These are phyloP conservation scores for Penicillium salamii DNA, from an alignment of 495 filamentous ascomycete species.

Conservation along the genomic window DNA sequence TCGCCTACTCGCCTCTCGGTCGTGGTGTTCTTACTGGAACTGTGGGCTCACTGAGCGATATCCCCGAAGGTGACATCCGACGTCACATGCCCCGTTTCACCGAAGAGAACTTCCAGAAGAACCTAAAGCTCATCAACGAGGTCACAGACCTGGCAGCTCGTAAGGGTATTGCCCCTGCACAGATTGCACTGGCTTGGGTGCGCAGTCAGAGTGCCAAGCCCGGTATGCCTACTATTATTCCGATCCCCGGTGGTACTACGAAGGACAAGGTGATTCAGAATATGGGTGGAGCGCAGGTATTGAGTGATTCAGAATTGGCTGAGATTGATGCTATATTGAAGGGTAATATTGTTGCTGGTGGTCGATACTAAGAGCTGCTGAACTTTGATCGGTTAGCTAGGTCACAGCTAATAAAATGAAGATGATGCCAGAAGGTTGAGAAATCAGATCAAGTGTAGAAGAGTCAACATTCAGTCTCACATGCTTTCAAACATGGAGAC, in stretches of 20 bases:
- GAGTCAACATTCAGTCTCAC: constrained; percentile 51
- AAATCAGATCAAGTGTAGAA: constrained; percentile 59
- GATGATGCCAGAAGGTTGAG: neutral
- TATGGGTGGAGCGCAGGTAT: constrained; percentile 28
- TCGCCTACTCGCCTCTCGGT: constrained; percentile 64
- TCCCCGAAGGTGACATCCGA: constrained; percentile 59
- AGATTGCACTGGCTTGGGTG: constrained; percentile 79
- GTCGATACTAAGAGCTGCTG: constrained; percentile 25
- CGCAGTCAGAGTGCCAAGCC: constrained; percentile 50
- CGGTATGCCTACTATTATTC: constrained; percentile 70
- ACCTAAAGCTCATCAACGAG: constrained; percentile 66
- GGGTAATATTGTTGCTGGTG: constrained; percentile 35
- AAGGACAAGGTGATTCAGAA: constrained; percentile 48
- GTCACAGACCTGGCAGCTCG: constrained; percentile 63
- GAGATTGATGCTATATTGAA: constrained; percentile 46
- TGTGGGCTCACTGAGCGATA: constrained; percentile 57
- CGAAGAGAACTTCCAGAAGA: constrained; percentile 66
- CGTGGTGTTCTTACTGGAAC: constrained; percentile 56
- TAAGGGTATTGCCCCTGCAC: constrained; percentile 70
- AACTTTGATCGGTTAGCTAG: constrained; percentile 5
- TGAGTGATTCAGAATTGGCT: constrained; percentile 42
- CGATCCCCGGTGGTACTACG: constrained; percentile 71
- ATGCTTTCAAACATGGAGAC: constrained; percentile 31
- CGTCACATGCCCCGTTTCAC: constrained; percentile 60
- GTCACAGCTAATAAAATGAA: neutral